Evolutionary conservation across 352 stramenopile genomes (phyloP), one percentile per base, ranked within the genome.

Genomic region (Globisporangium uncinulatum): DNA sequence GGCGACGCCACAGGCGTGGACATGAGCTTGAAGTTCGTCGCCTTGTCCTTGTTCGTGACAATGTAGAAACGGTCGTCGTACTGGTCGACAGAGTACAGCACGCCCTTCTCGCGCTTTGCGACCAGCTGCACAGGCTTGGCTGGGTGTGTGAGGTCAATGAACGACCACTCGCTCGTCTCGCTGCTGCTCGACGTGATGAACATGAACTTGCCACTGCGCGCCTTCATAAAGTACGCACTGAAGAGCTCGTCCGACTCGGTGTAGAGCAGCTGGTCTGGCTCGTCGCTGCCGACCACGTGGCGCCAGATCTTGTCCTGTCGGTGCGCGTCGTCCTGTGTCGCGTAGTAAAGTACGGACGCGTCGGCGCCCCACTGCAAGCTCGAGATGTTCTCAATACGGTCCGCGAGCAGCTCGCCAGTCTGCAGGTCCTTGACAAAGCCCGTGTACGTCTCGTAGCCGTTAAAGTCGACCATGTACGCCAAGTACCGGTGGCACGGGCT

Each of bases 241-340:
- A 92, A 99, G 17, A 97, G 71, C 62, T 97, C 87, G 77, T 99
- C 95, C 17, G 83, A 65, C 71, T 99, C 96, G 52, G 92, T 93
- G 72, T 97, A 97, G 0, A 99, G 63, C 48, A 98, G 75, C 60
- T 96, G 74, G 69, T 98, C 90, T 7, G 68, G 57, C 54, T 71
- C 64, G 56, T 51, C 72, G 9, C 69, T 80, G 57, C 91, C 89
- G 39, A 99, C 67, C 31, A 76, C 71, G 69, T 98, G 86, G 53
- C 85, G 74, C 80, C 92, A 99, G 17, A 99, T 58, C 63, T 98
- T 95, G 81, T 98, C 83, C 36, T 97, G 89, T 6, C 96, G 90
- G 57, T 98, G 85, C 1, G 86, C 83, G 39, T 95, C 86, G 61
- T 98, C 90, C 62, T 95, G 75, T 32, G 87, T 98, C 11, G 83